Conservation (phyloP, 805 yeast species). For the Saccharomycopsis selenospora region DNA sequence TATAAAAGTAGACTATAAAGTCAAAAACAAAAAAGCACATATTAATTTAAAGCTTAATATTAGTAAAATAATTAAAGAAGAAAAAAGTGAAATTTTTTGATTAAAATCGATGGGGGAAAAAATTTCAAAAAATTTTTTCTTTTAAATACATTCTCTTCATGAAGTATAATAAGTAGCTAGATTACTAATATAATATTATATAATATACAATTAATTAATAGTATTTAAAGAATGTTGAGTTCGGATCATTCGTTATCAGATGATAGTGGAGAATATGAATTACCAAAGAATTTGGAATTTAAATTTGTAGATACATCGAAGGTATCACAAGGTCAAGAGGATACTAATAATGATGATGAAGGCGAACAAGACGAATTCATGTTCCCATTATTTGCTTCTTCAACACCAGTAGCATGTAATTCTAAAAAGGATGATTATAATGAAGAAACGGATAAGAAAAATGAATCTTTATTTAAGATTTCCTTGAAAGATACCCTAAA, state of each 20-base stretch:
- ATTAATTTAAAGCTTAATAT: too few relatives aligned
- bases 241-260: neutral
- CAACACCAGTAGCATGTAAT: neutral
- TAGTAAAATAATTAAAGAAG: too few relatives aligned
- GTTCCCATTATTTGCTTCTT: slow-evolving; percentile 18
- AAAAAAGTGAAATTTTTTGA: neutral
- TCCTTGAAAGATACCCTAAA: slow-evolving; percentile 12
- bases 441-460: neutral
- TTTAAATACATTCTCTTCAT: neutral
- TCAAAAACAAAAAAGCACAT: too few relatives aligned
- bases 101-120: neutral
- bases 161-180: neutral
- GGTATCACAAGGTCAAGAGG: neutral
- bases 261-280: slow-evolving; percentile 7
- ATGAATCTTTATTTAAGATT: slow-evolving; percentile 10
- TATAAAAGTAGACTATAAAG: too few relatives aligned
- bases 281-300: slow-evolving; percentile 16
- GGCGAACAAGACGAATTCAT: slow-evolving; percentile 13
- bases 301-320: slow-evolving; percentile 19
- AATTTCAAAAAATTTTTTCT: neutral
- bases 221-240: neutral
- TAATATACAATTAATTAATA: neutral
- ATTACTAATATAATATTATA: neutral
- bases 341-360: neutral
- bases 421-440: neutral